Percentiles rank a stretch among this genome's conserved stretches.
Conservation (phyloP, 2,329 filamentous ascomycete species). For the Huntiella savannae region DNA sequence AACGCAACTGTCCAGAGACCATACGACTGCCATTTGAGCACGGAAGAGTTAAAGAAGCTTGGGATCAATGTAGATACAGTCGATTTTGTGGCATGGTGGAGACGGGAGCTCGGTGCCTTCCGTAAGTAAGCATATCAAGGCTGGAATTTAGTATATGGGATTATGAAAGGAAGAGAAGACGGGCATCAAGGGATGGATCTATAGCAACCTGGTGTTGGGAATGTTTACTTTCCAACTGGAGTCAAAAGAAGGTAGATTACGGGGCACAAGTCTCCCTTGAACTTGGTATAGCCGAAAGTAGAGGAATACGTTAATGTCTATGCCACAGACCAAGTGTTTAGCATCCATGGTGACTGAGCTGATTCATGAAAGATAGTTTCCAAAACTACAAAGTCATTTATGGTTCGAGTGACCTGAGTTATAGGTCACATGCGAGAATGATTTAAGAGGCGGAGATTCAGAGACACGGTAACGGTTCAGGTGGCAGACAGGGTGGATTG, state of each 20-base stretch:
- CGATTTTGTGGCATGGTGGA: constrained; percentile 71
- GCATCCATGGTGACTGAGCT: not conserved
- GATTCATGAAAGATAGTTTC: too few relatives aligned
- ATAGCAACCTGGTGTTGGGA: not conserved
- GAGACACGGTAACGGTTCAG: too few relatives aligned
- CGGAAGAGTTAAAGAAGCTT: constrained; percentile 48
- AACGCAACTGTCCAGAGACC: constrained; percentile 57
- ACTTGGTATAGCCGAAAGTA: not conserved
- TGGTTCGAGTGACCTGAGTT: too few relatives aligned
- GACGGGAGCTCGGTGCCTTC: constrained; percentile 40
- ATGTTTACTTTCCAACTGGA: not conserved
- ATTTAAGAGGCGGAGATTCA: too few relatives aligned
- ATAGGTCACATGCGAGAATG: too few relatives aligned
- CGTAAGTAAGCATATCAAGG: constrained; percentile 23
- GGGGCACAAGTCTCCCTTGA: not conserved
- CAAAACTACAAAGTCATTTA: too few relatives aligned
- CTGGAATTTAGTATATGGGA: not conserved
- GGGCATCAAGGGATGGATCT: not conserved
- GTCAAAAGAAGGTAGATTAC: not conserved
- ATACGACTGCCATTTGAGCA: constrained; percentile 78
- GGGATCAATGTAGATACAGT: constrained; percentile 56
- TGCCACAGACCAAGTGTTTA: not conserved
- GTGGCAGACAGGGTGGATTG: too few relatives aligned
- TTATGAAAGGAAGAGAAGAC: not conserved
- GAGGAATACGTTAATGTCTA: not conserved